These are phyloP conservation scores for Sporothrix euskadiensis DNA, from an alignment of 2,329 filamentous ascomycete genomes.

Conservation along the genomic window DNA sequence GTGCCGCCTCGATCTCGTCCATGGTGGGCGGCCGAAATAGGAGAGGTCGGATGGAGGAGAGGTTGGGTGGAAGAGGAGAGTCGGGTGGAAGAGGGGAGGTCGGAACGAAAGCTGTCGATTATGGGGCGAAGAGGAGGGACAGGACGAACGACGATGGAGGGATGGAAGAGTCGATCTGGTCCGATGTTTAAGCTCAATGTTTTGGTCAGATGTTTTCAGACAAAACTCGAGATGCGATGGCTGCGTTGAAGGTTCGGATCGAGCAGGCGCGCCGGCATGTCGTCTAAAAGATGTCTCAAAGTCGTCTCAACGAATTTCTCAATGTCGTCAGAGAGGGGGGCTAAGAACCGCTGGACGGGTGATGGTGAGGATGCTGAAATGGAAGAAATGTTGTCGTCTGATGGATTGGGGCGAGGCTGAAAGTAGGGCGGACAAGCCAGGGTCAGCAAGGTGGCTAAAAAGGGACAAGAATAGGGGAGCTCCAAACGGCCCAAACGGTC, in stretches of 20 bases:
- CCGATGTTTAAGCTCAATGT: too few relatives aligned
- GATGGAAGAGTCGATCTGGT: not conserved
- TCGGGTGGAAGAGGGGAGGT: not conserved
- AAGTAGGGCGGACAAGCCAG: not conserved
- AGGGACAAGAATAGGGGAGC: not conserved
- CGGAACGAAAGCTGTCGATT: not conserved
- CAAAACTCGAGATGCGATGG: not conserved
- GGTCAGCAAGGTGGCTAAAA: not conserved
- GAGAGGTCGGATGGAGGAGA: too few relatives aligned
- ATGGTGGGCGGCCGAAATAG: conserved; percentile 33
- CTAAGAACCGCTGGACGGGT: too few relatives aligned
- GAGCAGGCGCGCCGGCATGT: conserved; percentile 21
- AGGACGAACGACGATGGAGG: not conserved
- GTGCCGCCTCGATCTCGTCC: conserved; percentile 40
- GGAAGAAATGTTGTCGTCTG: conserved; percentile 1
- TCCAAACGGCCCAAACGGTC: not conserved
- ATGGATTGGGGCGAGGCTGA: conserved; percentile 4
- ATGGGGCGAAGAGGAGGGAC: not conserved
- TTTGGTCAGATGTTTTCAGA: not conserved
- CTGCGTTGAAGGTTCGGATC: conserved; percentile 12
- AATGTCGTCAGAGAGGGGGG: too few relatives aligned
- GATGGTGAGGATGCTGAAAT: too few relatives aligned
- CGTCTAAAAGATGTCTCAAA: not conserved
- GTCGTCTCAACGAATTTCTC: too few relatives aligned
- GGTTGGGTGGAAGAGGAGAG: not conserved